phyloP scores from a whole-genome alignment of 768 basidiomycete species.

The Suillus sp. region DNA sequence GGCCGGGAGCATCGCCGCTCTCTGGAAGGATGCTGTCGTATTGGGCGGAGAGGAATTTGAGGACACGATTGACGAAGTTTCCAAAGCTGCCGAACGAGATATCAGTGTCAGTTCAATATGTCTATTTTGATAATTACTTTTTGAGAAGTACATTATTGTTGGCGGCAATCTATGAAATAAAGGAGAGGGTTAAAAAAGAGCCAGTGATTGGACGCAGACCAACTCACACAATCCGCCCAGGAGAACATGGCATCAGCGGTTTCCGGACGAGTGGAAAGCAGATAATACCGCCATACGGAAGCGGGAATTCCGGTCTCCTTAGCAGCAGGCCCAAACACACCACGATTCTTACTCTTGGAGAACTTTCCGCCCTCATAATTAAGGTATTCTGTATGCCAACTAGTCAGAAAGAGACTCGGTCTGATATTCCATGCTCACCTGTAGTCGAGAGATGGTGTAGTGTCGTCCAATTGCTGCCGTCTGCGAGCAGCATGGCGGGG shows the following conservation, averaged over 20 bases:
- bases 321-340: constrained; percentile 95
- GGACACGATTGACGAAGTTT: constrained; percentile 93
- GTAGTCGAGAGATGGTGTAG: constrained; percentile 95
- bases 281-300: constrained; percentile 96
- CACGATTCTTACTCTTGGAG: constrained; percentile 95
- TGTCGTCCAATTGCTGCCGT: constrained; percentile 90
- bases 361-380: constrained; percentile 99
- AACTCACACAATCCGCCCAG: constrained; percentile 88
- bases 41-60: constrained; percentile 91
- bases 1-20: constrained; percentile 66
- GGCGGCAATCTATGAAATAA: constrained; percentile 64
- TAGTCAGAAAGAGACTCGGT: background rate
- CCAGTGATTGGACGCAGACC: background rate
- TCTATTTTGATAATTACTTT: constrained; percentile 55
- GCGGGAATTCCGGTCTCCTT: constrained; percentile 91
- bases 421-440: constrained; percentile 50
- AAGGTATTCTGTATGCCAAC: constrained; percentile 70
- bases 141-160: constrained; percentile 94
- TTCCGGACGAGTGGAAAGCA: constrained; percentile 91
- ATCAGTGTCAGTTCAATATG: background rate
- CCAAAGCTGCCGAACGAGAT: constrained; percentile 64
- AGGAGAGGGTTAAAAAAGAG: constrained; percentile 6
- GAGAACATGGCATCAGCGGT: constrained; percentile 95
- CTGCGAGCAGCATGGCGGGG: constrained; percentile 87
- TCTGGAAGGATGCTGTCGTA: constrained; percentile 83